These are phyloP conservation scores for Rhizodiscina lignyota DNA, from an alignment of 495 filamentous ascomycete genomes.

Conservation along the genomic window DNA sequence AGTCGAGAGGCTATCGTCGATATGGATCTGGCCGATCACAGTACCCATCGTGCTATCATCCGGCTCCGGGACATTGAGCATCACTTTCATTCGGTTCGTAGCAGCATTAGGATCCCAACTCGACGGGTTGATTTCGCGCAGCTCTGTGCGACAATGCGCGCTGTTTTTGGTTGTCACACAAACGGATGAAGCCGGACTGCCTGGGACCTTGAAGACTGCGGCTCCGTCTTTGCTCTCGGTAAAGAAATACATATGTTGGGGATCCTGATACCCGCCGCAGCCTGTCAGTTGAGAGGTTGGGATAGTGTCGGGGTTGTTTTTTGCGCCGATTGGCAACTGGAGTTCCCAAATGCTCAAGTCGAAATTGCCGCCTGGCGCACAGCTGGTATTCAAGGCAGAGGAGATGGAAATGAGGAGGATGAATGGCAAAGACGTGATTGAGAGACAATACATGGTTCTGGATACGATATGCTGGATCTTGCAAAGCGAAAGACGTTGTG, in stretches of 20 bases:
- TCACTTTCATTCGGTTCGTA: slow-evolving; percentile 19
- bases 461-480: too few species aligned
- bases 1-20: slow-evolving; percentile 14
- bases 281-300: slow-evolving; percentile 14
- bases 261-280: slow-evolving; percentile 22
- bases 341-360: slow-evolving; percentile 13
- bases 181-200: slow-evolving; percentile 13
- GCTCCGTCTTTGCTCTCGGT: slow-evolving; percentile 16
- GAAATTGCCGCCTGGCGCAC: slow-evolving; percentile 26
- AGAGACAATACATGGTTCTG: too few species aligned
- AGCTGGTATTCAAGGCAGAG: slow-evolving; percentile 7
- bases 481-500: too few species aligned
- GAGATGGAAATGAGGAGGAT: not conserved
- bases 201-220: slow-evolving; percentile 19
- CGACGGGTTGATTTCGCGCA: slow-evolving; percentile 19
- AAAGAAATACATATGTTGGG: slow-evolving; percentile 18
- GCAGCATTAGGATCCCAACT: slow-evolving; percentile 17
- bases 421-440: too few species aligned
- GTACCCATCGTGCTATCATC: slow-evolving; percentile 20
- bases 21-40: slow-evolving; percentile 25
- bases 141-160: slow-evolving; percentile 28
- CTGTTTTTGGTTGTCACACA: slow-evolving; percentile 23
- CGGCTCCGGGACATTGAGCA: slow-evolving; percentile 11
- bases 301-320: slow-evolving; percentile 16
- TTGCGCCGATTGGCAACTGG: slow-evolving; percentile 22